Conservation (phyloP, 805 yeast genomes). For the Yarrowia yakushimensis region DNA sequence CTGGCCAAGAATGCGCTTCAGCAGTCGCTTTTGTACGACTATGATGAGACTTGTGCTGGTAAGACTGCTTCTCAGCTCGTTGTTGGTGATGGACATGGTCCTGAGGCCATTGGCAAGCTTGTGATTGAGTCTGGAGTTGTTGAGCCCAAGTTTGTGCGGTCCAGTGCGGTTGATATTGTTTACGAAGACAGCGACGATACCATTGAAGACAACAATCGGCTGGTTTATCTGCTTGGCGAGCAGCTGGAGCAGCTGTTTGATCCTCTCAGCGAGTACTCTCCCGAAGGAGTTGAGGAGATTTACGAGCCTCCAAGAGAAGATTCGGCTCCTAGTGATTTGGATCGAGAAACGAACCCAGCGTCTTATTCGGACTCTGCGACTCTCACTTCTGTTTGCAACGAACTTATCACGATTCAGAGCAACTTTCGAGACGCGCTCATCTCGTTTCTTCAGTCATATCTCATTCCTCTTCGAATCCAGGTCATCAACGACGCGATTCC, state of each 20-base stretch:
- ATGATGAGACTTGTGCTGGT: conserved; percentile 88
- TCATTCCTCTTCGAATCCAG: conserved; percentile 71
- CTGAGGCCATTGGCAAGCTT: conserved; percentile 54
- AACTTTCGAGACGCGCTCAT: conserved; percentile 70
- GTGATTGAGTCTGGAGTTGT: conserved; percentile 57
- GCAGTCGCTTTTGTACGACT: conserved; percentile 37
- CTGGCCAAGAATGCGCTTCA: conserved; percentile 20
- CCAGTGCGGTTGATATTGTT: conserved; percentile 68
- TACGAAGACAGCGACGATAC: conserved; percentile 54
- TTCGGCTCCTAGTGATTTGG: too few species aligned
- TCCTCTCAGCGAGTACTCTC: conserved; percentile 86
- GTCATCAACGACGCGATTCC: conserved; percentile 55
- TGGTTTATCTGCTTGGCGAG: conserved; percentile 75
- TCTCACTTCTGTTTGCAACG: conserved; percentile 56
- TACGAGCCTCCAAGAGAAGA: conserved; percentile 55
- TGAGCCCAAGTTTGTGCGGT: conserved; percentile 47
- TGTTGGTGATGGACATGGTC: conserved; percentile 50
- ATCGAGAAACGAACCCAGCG: background rate
- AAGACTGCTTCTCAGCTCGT: conserved; percentile 64
- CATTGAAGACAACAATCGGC: conserved; percentile 64
- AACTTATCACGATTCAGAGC: conserved; percentile 67
- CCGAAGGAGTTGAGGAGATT: conserved; percentile 72
- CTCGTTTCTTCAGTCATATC: conserved; percentile 68
- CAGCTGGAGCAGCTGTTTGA: conserved; percentile 87
- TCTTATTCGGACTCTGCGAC: conserved; percentile 37